Percentiles rank a stretch among this genome's conserved stretches.
These are phyloP conservation scores for Russula lepida DNA, from an alignment of 768 basidiomycete genomes.

Conservation along the genomic window DNA sequence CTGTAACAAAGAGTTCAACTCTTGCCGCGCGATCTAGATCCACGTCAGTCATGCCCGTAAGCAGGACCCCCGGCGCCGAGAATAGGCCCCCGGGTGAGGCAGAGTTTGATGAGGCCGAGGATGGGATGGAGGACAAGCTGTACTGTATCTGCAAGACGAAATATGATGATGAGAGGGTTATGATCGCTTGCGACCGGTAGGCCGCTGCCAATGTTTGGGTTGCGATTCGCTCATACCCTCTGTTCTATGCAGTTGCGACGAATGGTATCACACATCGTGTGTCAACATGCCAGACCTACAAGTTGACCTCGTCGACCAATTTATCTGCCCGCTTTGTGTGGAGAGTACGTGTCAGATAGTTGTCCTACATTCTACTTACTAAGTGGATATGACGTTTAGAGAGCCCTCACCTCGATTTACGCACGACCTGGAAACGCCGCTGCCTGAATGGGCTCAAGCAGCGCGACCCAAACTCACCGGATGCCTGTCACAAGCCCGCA, in stretches of 20 bases:
- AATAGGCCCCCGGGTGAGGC: conserved; percentile 34
- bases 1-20: conserved; percentile 26
- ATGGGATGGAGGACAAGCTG: conserved; percentile 53
- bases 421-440: conserved; percentile 73
- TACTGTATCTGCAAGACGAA: conserved; percentile 85
- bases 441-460: conserved; percentile 66
- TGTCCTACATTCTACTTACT: neutral
- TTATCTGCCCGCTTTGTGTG: conserved; percentile 78
- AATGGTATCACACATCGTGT: conserved; percentile 90
- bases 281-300: conserved; percentile 73
- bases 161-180: conserved; percentile 80
- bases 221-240: neutral
- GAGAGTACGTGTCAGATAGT: conserved; percentile 45
- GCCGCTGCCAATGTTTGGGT: conserved; percentile 22
- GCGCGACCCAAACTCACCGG: conserved; percentile 48
- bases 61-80: conserved; percentile 28
- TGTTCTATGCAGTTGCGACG: conserved; percentile 59
- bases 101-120: conserved; percentile 32
- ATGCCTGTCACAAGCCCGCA: conserved; percentile 72
- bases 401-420: conserved; percentile 48
- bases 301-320: conserved; percentile 86
- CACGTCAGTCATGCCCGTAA: conserved; percentile 53
- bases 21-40: conserved; percentile 54
- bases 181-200: conserved; percentile 92
- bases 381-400: conserved; percentile 31